A percentile compares a stretch with the other conserved stretches of the same genome.
These are phyloP conservation scores for Cafeteria roenbergensis DNA, from an alignment of 108 stramenopile genomes.

Conservation along the genomic window DNA sequence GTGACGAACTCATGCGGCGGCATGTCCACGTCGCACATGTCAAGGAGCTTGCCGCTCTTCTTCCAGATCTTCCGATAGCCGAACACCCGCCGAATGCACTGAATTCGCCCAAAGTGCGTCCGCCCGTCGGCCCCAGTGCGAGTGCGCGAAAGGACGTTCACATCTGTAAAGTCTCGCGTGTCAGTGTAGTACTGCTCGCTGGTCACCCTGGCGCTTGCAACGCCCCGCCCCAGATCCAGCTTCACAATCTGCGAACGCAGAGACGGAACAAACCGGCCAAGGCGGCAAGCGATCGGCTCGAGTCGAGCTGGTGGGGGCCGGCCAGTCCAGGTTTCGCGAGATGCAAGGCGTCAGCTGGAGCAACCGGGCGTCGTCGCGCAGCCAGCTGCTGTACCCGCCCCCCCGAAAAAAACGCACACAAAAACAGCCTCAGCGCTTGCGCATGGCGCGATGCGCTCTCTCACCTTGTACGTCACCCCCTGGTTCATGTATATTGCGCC, in stretches of 20 bases:
- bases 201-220: constrained; percentile 26
- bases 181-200: constrained; percentile 38
- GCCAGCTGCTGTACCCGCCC: no score
- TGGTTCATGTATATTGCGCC: constrained; percentile 69
- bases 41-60: constrained; percentile 18
- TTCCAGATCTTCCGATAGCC: constrained; percentile 30
- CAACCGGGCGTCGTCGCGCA: no score
- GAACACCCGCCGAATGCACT: constrained; percentile 14
- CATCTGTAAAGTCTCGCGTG: constrained; percentile 32
- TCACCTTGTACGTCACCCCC: constrained; percentile 53
- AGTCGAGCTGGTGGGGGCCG: no score
- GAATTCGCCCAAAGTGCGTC: constrained; percentile 14
- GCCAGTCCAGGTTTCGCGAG: no score
- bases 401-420: no score
- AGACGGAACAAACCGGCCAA: no score
- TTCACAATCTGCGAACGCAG: no score
- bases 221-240: constrained; percentile 38
- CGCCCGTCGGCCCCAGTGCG: background rate
- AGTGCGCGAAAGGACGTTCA: constrained; percentile 24
- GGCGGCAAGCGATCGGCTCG: no score
- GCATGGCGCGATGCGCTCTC: no score
- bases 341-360: no score
- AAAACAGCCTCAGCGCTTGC: no score
- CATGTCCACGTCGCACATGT: constrained; percentile 52
- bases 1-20: constrained; percentile 83